Base-by-base conservation (phyloP, 108 stramenopile genomes). In the Seminavis robusta region DNA sequence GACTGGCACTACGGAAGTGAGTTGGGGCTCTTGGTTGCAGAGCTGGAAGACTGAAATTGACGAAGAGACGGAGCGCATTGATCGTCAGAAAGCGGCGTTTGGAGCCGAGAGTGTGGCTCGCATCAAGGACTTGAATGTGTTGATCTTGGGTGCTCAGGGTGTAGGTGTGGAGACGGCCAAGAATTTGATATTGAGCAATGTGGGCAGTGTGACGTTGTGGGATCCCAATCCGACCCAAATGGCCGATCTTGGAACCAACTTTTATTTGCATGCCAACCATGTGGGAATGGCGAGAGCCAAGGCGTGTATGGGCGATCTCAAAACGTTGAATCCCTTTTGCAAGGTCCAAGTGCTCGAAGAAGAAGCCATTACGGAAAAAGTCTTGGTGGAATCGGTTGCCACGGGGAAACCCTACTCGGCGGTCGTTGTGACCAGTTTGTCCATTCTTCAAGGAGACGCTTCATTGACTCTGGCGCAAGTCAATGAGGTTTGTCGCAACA, bases 151-250 rank as follows among this genome's bases (percentile, higher is more conserved):
- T 10, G 34, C 73, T 24, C 58, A 63, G 17, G 92, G 92, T 3
- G 74, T 87, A 5, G 92, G 89, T 10, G 86, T 72, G 7, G 74
- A 86, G 39, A 61, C 65, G 24, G 81, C 81, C 33, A 86, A 86
- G 54, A 86, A 86, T 49, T 38, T 86, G 39, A 76, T 77, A 19
- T 63, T 86, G 47, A 60, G 58, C 33, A 75, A 75, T 38, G 74
- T 75, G 0, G 74, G 74, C 0, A 59, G 74, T 5, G 74, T 75
- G 52, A 33, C 56, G 25, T 15, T 75, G 8, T 70, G 54, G 33
- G 74, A 75, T 47, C 27, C 37, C 19, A 3, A 13, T 13, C 26
- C 29, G 26, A 16, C n/a, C 4, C 51, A 36, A 34, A 11, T 36
- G 5, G 30, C 2, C 15, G 51, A 52, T 52, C 33, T 15, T 5